Evolutionary conservation across 192 early-diverging fungal genomes (phyloP).

Genomic region (Coemansia sp.): DNA sequence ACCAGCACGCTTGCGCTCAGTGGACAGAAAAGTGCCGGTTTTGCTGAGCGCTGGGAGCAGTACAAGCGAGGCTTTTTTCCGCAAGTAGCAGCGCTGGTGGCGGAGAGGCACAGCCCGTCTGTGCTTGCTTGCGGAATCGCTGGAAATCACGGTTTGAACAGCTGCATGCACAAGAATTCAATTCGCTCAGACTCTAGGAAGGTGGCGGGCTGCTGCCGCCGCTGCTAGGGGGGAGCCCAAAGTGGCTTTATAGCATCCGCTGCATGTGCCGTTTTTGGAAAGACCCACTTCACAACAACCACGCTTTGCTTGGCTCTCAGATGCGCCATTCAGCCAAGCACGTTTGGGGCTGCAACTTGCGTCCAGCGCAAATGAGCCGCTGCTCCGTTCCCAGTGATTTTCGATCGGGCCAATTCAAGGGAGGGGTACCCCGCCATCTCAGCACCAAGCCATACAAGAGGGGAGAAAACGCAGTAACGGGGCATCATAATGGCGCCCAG

Average conservation of each 20-base stretch:
- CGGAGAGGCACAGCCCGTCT: background rate
- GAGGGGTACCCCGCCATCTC: too few relatives aligned
- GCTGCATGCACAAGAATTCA: background rate
- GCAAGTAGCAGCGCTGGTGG: background rate
- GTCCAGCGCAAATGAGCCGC: too few relatives aligned
- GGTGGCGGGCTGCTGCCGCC: conserved; percentile 1
- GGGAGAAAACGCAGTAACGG: too few relatives aligned
- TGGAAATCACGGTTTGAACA: background rate
- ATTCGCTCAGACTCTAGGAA: background rate
- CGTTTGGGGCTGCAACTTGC: too few relatives aligned
- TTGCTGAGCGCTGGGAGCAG: background rate
- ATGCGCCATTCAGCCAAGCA: conserved; percentile 1
- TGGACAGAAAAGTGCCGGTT: conserved; percentile 1
- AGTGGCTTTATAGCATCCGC: conserved; percentile 3
- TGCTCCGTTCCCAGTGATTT: too few relatives aligned
- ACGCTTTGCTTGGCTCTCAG: background rate
- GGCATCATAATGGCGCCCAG: too few relatives aligned
- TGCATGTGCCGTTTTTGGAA: conserved; percentile 1
- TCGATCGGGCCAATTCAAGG: too few relatives aligned
- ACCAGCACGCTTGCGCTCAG: conserved; percentile 4
- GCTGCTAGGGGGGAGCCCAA: background rate
- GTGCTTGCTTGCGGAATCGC: background rate
- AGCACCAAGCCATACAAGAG: too few relatives aligned
- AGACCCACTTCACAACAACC: background rate
- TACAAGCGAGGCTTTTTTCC: too few relatives aligned